Evolutionary conservation across 148 eudicot genomes (phyloP).

Genomic region (Rhododendron henanense): DNA sequence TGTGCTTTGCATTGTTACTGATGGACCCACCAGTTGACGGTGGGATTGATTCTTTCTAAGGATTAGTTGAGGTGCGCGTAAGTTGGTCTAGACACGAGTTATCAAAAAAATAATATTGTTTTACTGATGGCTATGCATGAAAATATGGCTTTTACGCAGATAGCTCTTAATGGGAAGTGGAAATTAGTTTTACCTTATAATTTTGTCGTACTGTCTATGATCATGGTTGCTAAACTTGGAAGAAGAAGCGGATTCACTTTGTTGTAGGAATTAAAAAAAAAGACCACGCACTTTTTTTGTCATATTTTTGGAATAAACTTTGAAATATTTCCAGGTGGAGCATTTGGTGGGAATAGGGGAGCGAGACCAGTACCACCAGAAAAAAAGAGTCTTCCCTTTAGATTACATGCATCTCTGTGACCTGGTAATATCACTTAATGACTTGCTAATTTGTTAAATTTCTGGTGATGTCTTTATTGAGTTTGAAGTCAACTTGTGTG

Average conservation of each 20-base stretch:
- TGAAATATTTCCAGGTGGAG: constrained; percentile 51
- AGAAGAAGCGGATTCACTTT: neutral
- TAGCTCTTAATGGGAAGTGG: neutral
- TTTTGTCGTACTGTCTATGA: neutral
- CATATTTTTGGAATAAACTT: neutral
- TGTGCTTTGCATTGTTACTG: neutral
- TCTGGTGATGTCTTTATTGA: neutral
- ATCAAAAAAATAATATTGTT: neutral
- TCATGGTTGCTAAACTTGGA: neutral
- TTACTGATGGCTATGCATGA: neutral
- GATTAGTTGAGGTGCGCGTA: neutral
- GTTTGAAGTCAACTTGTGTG: neutral
- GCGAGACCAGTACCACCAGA: constrained; percentile 94
- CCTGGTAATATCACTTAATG: constrained; percentile 39
- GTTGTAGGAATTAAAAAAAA: neutral
- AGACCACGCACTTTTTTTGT: neutral
- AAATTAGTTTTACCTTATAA: neutral
- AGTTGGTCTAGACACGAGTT: neutral
- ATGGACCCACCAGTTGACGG: neutral
- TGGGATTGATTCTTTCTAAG: too few relatives aligned
- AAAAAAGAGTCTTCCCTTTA: constrained; percentile 91
- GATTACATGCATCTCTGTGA: constrained; percentile 95
- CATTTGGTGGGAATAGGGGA: constrained; percentile 91
- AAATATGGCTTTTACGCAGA: neutral
- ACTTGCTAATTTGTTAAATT: neutral